phyloP scores from a whole-genome alignment of 306 rosid genomes.

The Begonia fuchsioides region DNA sequence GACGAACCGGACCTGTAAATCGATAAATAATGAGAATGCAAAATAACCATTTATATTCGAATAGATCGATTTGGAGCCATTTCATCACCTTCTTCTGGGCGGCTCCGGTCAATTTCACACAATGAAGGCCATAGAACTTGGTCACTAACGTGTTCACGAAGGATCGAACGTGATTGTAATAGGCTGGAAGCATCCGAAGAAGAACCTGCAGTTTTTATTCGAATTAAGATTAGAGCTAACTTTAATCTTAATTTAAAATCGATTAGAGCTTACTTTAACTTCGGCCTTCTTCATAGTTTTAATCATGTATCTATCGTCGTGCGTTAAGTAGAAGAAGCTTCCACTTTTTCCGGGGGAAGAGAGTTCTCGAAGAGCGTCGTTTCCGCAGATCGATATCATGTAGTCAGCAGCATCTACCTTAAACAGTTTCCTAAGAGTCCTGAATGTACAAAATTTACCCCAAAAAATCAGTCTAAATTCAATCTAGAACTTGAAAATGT shows the following conservation, averaged over 20 bases:
- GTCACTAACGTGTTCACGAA: conserved; percentile 87
- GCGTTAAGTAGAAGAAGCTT: conserved; percentile 85
- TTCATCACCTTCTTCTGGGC: conserved; percentile 70
- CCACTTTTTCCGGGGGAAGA: conserved; percentile 98
- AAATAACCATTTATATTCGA: neutral
- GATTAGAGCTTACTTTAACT: conserved; percentile 57
- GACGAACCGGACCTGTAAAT: conserved; percentile 76
- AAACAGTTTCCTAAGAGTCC: conserved; percentile 90
- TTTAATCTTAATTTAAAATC: too few species aligned
- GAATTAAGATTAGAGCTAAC: too few species aligned
- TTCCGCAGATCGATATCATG: conserved; percentile 88
- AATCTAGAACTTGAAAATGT: too few species aligned
- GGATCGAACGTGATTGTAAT: conserved; percentile 69
- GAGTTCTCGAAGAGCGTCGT: conserved; percentile 86
- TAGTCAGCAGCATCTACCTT: conserved; percentile 97
- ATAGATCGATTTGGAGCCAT: conserved; percentile 3
- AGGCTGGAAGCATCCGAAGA: conserved; percentile 86
- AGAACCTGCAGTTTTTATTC: conserved; percentile 39
- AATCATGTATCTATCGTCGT: conserved; percentile 91
- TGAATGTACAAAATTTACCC: conserved; percentile 11
- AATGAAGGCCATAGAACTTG: conserved; percentile 82
- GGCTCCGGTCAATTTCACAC: conserved; percentile 63
- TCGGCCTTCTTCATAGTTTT: conserved; percentile 94
- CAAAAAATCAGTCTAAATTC: too few species aligned
- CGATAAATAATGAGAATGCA: conserved; percentile 5